Evolutionary conservation across 805 yeast species (phyloP), one percentile per base, ranked within the genome.

Genomic region (Debaryomyces hansenii): DNA sequence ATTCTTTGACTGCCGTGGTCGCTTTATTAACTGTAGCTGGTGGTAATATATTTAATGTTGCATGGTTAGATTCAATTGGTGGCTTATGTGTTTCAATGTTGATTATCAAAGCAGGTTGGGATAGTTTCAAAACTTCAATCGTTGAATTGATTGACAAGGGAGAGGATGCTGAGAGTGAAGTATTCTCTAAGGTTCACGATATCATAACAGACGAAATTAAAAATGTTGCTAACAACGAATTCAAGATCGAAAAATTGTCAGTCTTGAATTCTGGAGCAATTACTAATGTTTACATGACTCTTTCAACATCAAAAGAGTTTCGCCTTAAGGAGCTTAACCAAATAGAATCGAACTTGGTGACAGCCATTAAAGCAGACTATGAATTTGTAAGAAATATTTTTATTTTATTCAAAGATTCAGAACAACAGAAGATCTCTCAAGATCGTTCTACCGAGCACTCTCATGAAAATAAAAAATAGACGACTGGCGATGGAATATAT

Each of bases 61-160:
- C 83, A 37, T 90, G 97, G 84, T 69, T 94, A 45, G 99, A 94
- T 63, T 87, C 97, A 2, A 78, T 90, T 46, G 99, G 98, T 51
- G 99, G 98, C 0, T 64, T 91, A 27, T 61, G 89, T 4, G 98
- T 94, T 7, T 90, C 97, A 0, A 75, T 77, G 1, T 71, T 94
- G 56, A 85, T 94, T 46, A 80, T 91, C 52, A 83, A 79, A 53
- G 97, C 97, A 6, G 98, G 98, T 31, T 77, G 81, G 64, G 78
- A 79, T 2, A 91, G 96, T 21, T 81, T 87, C 55, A 72, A 75
- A 48, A 75, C 77, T 21, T 82, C 97, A 0, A 76, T 85, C 57
- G 77, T 77, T 49, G 98, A 92, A 61, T 70, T 92, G 38, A 75
- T 89, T 27, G 99, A 92, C 58, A 78, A 82, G 51, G 85, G 92